Evolutionary conservation across 306 rosid genomes (phyloP).

Genomic region (Sesbania bispinosa): DNA sequence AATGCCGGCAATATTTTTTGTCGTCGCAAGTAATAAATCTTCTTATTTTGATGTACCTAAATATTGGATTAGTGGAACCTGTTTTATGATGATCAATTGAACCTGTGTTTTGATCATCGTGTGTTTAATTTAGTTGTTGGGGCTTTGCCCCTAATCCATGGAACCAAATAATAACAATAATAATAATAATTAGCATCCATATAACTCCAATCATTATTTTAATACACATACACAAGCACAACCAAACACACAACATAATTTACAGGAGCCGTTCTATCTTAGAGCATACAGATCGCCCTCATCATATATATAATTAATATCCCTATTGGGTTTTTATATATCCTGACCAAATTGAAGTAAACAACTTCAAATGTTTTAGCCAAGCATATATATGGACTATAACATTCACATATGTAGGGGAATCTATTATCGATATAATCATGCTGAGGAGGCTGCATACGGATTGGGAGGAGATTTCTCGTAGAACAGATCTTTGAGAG

Average conservation of each 20-base stretch:
- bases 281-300: background rate
- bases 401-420: too few species aligned
- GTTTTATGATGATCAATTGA: too few species aligned
- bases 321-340: too few species aligned
- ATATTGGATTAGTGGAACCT: background rate
- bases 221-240: background rate
- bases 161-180: too few species aligned
- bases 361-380: too few species aligned
- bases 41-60: background rate
- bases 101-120: too few species aligned
- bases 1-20: too few species aligned
- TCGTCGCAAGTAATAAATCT: background rate
- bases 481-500: background rate
- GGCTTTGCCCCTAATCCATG: too few species aligned
- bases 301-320: too few species aligned
- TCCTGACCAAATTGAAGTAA: background rate
- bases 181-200: background rate
- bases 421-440: background rate
- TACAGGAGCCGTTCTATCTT: background rate
- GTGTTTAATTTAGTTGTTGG: too few species aligned
- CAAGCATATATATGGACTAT: too few species aligned
- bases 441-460: background rate
- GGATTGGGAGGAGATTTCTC: background rate
- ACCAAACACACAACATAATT: background rate
- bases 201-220: background rate